Percentiles rank a stretch among this genome's conserved stretches.
Evolutionary conservation across 2,329 filamentous ascomycete genomes (phyloP).

Genomic region (Orbilia oligospora): DNA sequence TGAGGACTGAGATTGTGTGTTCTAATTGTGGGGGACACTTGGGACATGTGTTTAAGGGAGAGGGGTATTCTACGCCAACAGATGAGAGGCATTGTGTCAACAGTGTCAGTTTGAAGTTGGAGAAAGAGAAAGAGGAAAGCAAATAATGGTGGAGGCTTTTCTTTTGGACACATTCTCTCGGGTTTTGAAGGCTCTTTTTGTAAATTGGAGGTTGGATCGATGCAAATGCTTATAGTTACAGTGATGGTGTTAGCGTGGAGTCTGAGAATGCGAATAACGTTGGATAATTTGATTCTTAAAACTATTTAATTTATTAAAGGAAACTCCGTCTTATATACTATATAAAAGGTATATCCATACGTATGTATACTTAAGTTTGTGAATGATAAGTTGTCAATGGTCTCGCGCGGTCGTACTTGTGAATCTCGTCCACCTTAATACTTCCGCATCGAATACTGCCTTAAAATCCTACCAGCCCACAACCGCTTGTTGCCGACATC

Average conservation of each 20-base stretch:
- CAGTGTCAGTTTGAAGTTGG: conserved; percentile 89
- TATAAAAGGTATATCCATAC: too few species aligned
- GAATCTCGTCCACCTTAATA: too few species aligned
- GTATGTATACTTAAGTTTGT: too few species aligned
- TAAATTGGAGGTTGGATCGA: conserved; percentile 18
- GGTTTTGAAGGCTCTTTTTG: not conserved
- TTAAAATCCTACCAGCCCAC: too few species aligned
- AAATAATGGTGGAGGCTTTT: not conserved
- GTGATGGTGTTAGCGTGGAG: conserved; percentile 21
- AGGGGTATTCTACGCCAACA: conserved; percentile 85
- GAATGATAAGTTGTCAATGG: too few species aligned
- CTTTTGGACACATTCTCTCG: not conserved
- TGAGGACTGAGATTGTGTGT: conserved; percentile 92
- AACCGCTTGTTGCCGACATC: too few species aligned
- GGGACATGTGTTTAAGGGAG: conserved; percentile 92
- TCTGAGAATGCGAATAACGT: conserved; percentile 13
- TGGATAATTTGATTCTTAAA: too few species aligned
- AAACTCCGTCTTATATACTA: too few species aligned
- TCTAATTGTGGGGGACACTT: conserved; percentile 93
- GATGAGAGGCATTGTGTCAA: conserved; percentile 99
- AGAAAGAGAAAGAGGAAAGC: conserved; percentile 57
- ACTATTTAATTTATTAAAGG: too few species aligned
- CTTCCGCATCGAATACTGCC: too few species aligned
- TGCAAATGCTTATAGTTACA: too few species aligned
- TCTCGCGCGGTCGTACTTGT: too few species aligned